Conservation (phyloP, 83 land plant species). For the Picea engelmannii region DNA sequence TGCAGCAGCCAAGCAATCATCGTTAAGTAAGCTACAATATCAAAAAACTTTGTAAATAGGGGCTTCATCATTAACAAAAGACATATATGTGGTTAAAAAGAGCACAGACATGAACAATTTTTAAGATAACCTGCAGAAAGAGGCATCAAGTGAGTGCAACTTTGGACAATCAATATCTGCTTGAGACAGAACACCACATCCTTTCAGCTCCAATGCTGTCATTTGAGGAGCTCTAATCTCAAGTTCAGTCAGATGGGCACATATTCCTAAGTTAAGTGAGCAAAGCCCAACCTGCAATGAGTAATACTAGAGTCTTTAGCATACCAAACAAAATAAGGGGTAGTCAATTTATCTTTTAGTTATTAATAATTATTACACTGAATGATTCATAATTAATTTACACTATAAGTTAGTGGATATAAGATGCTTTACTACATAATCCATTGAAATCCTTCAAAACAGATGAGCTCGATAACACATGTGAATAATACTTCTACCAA, state of each 20-base stretch:
- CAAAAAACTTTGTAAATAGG: not conserved
- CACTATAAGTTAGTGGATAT: too few relatives aligned
- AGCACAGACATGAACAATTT: not conserved
- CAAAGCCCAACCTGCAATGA: conserved; percentile 40
- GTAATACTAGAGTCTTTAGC: not conserved
- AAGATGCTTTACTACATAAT: too few relatives aligned
- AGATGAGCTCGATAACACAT: too few relatives aligned
- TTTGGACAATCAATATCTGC: conserved; percentile 40
- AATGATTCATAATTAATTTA: not conserved
- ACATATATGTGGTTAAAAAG: not conserved
- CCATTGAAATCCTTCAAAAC: too few relatives aligned
- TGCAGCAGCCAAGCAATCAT: conserved; percentile 46
- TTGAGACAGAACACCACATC: conserved; percentile 46
- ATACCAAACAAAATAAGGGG: not conserved
- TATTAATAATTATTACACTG: not conserved
- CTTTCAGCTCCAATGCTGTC: conserved; percentile 45
- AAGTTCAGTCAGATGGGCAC: conserved; percentile 41
- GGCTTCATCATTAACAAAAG: not conserved
- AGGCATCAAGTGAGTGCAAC: conserved; percentile 50
- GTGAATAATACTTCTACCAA: too few relatives aligned
- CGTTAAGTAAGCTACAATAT: conserved; percentile 37
- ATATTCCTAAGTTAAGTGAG: conserved; percentile 55
- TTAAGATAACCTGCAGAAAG: conserved; percentile 51
- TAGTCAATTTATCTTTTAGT: too few relatives aligned
- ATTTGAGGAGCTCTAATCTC: conserved; percentile 36